phyloP scores from a whole-genome alignment of 1,284 basidiomycete species.

The Boletus sp. region DNA sequence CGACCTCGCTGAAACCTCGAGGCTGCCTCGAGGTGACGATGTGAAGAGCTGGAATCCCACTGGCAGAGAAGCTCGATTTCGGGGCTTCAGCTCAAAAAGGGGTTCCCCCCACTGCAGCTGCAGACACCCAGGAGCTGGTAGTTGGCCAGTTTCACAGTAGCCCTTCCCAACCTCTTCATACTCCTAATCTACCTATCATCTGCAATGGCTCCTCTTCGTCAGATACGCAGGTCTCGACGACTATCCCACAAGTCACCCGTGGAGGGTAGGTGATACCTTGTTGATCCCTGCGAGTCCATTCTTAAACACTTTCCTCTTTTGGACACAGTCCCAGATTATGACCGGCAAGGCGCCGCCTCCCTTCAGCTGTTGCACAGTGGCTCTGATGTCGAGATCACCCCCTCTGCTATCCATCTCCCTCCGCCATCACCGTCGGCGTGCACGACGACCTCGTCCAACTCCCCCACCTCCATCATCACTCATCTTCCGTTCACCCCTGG shows the following conservation, averaged over 20 bases:
- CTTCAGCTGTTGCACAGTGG: slow-evolving; percentile 9
- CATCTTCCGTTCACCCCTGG: slow-evolving; percentile 33
- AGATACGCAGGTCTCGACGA: slow-evolving; percentile 37
- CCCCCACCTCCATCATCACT: slow-evolving; percentile 21
- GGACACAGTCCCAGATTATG: slow-evolving; percentile 28
- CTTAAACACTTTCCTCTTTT: slow-evolving; percentile 36
- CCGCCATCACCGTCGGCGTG: slow-evolving; percentile 22
- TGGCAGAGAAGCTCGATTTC: slow-evolving; percentile 20
- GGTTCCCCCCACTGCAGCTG: slow-evolving; percentile 11
- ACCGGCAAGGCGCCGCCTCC: slow-evolving; percentile 9
- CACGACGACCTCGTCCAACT: slow-evolving; percentile 14
- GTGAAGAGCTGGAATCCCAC: slow-evolving; percentile 30
- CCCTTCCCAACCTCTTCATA: background rate
- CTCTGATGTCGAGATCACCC: slow-evolving; percentile 8
- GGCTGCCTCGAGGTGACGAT: slow-evolving; percentile 39
- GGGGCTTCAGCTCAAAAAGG: slow-evolving; percentile 38
- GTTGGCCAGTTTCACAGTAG: background rate
- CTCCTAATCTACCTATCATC: background rate
- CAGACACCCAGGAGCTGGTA: slow-evolving; percentile 11
- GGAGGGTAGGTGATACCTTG: slow-evolving; percentile 25
- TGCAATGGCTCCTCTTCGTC: slow-evolving; percentile 35
- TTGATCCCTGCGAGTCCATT: slow-evolving; percentile 20
- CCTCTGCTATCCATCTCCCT: background rate
- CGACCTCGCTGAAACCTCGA: slow-evolving; percentile 26
- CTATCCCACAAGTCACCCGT: slow-evolving; percentile 39